These are phyloP conservation scores for Acanthamoeba sp. DNA, from an alignment of 208 protist genomes.

Conservation along the genomic window DNA sequence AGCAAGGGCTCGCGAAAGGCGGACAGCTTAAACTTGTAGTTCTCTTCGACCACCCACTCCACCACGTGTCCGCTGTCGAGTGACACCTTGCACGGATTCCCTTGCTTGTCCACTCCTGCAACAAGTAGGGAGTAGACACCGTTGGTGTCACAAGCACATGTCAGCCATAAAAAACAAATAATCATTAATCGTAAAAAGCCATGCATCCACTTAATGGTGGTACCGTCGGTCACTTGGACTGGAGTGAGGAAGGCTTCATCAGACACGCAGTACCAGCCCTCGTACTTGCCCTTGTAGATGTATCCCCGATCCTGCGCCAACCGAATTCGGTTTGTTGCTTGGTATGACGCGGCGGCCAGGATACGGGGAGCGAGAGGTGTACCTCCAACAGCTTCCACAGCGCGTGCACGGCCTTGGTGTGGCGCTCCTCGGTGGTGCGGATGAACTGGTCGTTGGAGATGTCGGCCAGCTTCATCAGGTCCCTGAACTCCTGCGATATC, in stretches of 20 bases:
- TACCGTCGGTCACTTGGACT: conserved; percentile 76
- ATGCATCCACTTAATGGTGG: too few species aligned
- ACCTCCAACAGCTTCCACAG: conserved; percentile 94
- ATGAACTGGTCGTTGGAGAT: conserved; percentile 97
- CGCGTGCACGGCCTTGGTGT: conserved; percentile 90
- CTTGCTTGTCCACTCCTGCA: conserved; percentile 91
- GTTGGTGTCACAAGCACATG: too few species aligned
- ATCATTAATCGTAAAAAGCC: too few species aligned
- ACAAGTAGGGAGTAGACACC: background rate
- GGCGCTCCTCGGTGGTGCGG: conserved; percentile 95
- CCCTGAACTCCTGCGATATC: conserved; percentile 93
- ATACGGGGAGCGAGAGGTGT: background rate
- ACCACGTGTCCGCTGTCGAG: conserved; percentile 93
- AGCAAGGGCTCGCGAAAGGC: background rate
- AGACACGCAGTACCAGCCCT: conserved; percentile 99
- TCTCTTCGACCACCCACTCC: conserved; percentile 97
- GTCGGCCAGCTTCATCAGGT: conserved; percentile 93
- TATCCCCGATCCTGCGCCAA: conserved; percentile 88
- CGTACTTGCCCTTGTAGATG: conserved; percentile 98
- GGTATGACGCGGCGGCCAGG: background rate
- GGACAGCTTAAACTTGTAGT: conserved; percentile 98
- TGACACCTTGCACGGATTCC: conserved; percentile 94
- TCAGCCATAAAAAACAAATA: too few species aligned
- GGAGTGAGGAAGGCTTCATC: conserved; percentile 97
- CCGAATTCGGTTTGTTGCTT: background rate